Evolutionary conservation across 129 eudicot genomes (phyloP), one percentile per base, ranked within the genome.

Genomic region (Artemisia tridentata): DNA sequence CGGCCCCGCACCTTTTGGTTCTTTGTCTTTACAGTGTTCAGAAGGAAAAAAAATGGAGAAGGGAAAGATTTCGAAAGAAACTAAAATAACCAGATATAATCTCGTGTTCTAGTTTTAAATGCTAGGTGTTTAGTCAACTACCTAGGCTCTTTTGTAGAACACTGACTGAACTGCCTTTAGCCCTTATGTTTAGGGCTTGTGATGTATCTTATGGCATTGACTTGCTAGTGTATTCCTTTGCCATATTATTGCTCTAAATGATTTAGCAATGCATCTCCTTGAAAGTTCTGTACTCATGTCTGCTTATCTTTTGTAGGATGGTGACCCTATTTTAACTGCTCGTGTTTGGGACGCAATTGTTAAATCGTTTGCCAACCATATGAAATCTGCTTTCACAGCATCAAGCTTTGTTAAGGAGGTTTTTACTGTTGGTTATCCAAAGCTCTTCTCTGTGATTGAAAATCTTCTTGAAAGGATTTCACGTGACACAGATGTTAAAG

Each of bases 281-380:
- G 43, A 49, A 17, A 27, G 14, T 49, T 65, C 14, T 58, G 67
- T 58, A 60, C 80, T 82, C 58, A 68, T 23, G 12, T 62, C 49
- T 21, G 29, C 48, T 50, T 15, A 51, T 82, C 10, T 23, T 56
- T 78, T 80, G 46, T 74, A 89, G 96, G 96, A 89, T 53, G 95
- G 90, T 80, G 98, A 92, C 61, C 84, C 83, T 49, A 75, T 78
- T 76, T 79, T 92, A 71, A 89, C 98, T 25, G 90, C 85, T 62
- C 88, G 95, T 71, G 87, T 92, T 72, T 92, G 98, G 98, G 98
- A 89, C 69, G 98, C 98, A 29, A 78, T 92, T 71, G 90, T 87
- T 54, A 92, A 89, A 75, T 74, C 96, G 11, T 92, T 89, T 83
- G 90, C 88, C 17, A 89, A 59, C 79, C 98, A 92, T 82, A 92